phyloP scores from a whole-genome alignment of 179 eudicot genomes.

The Gypsophila paniculata region DNA sequence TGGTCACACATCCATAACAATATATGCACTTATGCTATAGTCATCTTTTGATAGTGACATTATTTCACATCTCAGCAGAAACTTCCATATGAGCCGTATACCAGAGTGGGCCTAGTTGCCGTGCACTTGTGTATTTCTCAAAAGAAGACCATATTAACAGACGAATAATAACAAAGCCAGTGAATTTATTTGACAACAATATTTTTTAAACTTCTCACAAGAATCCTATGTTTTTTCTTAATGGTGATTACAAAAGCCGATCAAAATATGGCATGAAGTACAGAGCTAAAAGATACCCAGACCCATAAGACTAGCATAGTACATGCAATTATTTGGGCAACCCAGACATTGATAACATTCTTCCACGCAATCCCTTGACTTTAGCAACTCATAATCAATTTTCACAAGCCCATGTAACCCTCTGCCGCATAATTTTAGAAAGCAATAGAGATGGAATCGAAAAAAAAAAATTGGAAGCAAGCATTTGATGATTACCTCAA shows the following conservation, averaged over 20 bases:
- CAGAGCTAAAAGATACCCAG: background rate
- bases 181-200: background rate
- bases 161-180: background rate
- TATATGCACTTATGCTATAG: too few species aligned
- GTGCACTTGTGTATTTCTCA: too few species aligned
- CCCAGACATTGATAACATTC: background rate
- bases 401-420: constrained; percentile 2
- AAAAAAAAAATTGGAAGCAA: background rate
- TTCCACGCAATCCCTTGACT: background rate
- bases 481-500: constrained; percentile 51
- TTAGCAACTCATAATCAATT: background rate
- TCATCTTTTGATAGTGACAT: too few species aligned
- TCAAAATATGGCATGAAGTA: background rate
- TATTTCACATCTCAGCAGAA: too few species aligned
- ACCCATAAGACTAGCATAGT: background rate
- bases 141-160: background rate
- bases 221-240: background rate
- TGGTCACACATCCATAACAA: too few species aligned
- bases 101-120: too few species aligned
- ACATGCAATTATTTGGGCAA: background rate
- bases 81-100: too few species aligned
- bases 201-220: background rate
- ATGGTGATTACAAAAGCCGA: background rate
- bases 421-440: background rate
- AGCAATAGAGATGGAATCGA: background rate